Evolutionary conservation across 2,329 filamentous ascomycete species (phyloP), one percentile per base, ranked within the genome.

Genomic region (Saccharata proteae): DNA sequence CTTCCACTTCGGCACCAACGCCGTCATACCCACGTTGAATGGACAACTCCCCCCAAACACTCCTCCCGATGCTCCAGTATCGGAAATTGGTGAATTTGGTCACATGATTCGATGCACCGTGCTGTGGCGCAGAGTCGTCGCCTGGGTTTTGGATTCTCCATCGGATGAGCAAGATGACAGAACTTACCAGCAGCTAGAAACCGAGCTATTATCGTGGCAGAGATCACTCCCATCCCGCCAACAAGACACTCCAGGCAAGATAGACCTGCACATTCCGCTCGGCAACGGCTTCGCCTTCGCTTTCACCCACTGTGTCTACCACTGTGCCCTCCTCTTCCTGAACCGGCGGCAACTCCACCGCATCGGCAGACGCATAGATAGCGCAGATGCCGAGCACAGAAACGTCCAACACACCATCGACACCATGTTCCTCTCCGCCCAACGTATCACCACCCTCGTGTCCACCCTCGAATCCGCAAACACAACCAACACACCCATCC

Each of bases 251-350:
- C 31, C 31, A 9, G 31, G 31, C 31, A 33, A 33, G 10, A 33
- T 33, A 8, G 31, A 33, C 16, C 25, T 33, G 9, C 31, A 33
- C 15, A 33, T 33, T 8, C 31, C 26, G 19, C 22, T 33, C 10
- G 31, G 31, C 14, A 33, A 33, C 19, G 31, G 31, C 25, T 28
- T 27, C 15, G 16, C 31, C 13, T 33, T 33, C 13, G 31, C 31
- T 14, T 28, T 33, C n/a, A 33, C 31, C 1, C 31, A 33, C 15
- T 20, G 31, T 14, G 19, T 33, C 7, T 23, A 33, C 14, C 26
- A 33, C 25, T 33, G 31, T 12, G 25, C 31, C 17, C 13, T 21
- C 23, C 27, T 33, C 13, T 33, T 33, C 25, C 31, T 33, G 1
- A 18, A 23, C 8, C 24, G 31, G 13, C 26, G 26, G 14, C 31